Evolutionary conservation across 2,329 filamentous ascomycete genomes (phyloP).

Genomic region (Fusarium citri): DNA sequence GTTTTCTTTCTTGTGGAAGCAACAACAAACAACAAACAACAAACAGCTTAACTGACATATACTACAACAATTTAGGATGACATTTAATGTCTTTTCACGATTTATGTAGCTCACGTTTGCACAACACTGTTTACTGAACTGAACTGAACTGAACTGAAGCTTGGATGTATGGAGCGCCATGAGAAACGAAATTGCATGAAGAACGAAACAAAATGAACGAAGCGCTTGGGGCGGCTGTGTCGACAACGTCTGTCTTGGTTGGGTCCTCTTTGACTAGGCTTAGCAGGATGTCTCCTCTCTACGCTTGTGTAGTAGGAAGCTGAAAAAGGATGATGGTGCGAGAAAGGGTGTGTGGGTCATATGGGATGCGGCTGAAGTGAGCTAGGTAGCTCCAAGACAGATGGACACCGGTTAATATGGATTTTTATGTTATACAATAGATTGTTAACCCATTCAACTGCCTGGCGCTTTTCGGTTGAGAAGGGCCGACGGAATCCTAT

Average conservation of each 20-base stretch:
- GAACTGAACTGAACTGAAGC: background rate
- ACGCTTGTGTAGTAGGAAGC: background rate
- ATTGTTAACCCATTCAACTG: background rate
- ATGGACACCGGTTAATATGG: background rate
- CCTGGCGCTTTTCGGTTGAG: background rate
- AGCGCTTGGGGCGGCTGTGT: background rate
- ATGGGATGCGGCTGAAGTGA: constrained; percentile 13
- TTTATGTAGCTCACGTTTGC: background rate
- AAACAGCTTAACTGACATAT: background rate
- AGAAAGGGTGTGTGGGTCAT: constrained; percentile 22
- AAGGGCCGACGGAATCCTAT: constrained; percentile 1
- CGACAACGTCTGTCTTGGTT: background rate
- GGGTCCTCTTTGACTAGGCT: background rate
- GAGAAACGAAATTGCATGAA: background rate
- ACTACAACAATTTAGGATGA: background rate
- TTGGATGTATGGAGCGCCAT: background rate
- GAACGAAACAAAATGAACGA: background rate
- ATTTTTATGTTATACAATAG: background rate
- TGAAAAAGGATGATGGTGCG: constrained; percentile 17
- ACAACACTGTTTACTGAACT: background rate
- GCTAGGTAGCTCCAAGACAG: background rate
- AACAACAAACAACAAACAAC: background rate
- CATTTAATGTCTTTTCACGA: constrained; percentile 8
- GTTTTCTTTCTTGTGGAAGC: constrained; percentile 22
- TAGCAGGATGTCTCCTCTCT: background rate